These are phyloP conservation scores for Ascochyta rabiei DNA, from an alignment of 2,329 filamentous ascomycete species.

Conservation along the genomic window DNA sequence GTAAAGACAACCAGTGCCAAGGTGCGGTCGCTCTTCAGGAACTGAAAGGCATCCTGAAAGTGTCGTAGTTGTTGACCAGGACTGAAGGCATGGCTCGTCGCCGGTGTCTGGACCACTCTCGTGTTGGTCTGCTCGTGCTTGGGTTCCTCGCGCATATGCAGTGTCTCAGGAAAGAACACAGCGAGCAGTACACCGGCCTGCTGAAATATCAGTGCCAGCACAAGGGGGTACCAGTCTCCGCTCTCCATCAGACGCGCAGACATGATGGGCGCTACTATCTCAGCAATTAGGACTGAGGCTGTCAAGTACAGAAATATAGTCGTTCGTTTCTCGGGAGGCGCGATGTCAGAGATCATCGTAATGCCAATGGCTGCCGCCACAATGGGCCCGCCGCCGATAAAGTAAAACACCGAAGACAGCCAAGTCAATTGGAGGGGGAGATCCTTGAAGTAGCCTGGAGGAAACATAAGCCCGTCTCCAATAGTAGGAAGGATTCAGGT, in stretches of 20 bases:
- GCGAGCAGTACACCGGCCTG: conserved; percentile 33
- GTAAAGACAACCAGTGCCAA: conserved; percentile 52
- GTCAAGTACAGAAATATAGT: conserved; percentile 38
- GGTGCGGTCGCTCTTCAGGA: conserved; percentile 50
- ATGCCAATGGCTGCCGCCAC: conserved; percentile 55
- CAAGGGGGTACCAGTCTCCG: conserved; percentile 42
- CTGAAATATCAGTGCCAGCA: conserved; percentile 40
- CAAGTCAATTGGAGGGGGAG: conserved; percentile 57
- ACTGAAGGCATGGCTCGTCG: conserved; percentile 24
- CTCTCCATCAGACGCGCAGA: conserved; percentile 41
- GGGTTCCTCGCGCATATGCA: conserved; percentile 43
- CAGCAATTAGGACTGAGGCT: conserved; percentile 41
- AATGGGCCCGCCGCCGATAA: conserved; percentile 56
- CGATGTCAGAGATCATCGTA: conserved; percentile 60
- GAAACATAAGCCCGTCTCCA: not conserved
- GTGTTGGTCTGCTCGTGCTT: conserved; percentile 28
- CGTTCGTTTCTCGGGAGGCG: conserved; percentile 52
- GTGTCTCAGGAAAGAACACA: conserved; percentile 42
- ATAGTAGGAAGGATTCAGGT: no score
- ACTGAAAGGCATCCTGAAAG: conserved; percentile 48
- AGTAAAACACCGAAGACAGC: conserved; percentile 54
- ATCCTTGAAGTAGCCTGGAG: conserved; percentile 38
- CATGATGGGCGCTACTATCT: conserved; percentile 44
- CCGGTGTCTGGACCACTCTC: conserved; percentile 14
- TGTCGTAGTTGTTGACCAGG: conserved; percentile 40